A percentile compares a stretch with the other conserved stretches of the same genome.
Evolutionary conservation across 176 grass and related monocot species (phyloP).

Genomic region (Rhynchospora pubera): DNA sequence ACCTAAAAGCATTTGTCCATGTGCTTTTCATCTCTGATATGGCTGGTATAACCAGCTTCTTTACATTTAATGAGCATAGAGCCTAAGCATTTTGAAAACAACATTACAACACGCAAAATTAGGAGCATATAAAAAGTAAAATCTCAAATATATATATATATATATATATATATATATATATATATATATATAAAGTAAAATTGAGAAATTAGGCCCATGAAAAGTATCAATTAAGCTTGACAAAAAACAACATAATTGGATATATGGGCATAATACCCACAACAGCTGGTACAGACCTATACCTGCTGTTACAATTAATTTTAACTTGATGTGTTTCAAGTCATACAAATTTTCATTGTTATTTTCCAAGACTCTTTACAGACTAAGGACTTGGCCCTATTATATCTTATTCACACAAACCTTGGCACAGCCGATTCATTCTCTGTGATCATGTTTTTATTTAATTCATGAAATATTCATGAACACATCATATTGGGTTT

Average conservation of each 20-base stretch:
- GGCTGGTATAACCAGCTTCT: slow-evolving; percentile 66
- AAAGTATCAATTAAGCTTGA: background rate
- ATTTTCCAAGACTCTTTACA: background rate
- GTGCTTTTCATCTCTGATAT: slow-evolving; percentile 83
- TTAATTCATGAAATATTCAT: background rate
- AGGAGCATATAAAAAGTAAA: slow-evolving; percentile 3
- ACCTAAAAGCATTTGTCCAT: slow-evolving; percentile 85
- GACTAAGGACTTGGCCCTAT: background rate
- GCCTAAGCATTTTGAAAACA: slow-evolving; percentile 38
- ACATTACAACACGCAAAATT: slow-evolving; percentile 29
- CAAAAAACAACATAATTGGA: slow-evolving; percentile 19
- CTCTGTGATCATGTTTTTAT: background rate
- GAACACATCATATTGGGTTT: background rate
- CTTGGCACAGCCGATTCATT: background rate
- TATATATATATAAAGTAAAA: no score
- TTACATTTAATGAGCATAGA: slow-evolving; percentile 62
- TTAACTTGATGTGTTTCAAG: background rate
- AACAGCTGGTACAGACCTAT: background rate
- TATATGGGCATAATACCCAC: background rate
- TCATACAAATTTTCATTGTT: background rate
- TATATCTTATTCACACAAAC: background rate
- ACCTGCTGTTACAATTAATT: background rate
- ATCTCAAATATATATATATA: no score
- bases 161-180: no score
- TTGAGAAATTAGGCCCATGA: background rate